A percentile compares a stretch with the other conserved stretches of the same genome.
Conservation (phyloP, 1,284 basidiomycete genomes). For the Nidula niveotomentosa region DNA sequence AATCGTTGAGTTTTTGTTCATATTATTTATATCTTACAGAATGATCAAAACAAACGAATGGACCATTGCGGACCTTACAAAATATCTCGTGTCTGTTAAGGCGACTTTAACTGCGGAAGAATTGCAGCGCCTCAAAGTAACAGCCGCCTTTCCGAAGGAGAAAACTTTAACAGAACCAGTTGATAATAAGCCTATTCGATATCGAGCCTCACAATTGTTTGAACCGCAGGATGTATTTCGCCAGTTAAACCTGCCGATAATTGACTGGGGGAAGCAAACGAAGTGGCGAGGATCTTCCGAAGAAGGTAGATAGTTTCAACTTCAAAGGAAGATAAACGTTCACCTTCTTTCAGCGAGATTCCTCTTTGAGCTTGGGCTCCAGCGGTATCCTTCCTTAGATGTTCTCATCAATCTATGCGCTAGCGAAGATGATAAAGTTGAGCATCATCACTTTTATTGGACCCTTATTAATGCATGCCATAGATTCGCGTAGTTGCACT, state of each 20-base stretch:
- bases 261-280: conserved; percentile 82
- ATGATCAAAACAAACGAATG: conserved; percentile 87
- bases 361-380: conserved; percentile 79
- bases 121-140: conserved; percentile 72
- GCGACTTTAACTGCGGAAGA: conserved; percentile 70
- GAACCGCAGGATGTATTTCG: conserved; percentile 82
- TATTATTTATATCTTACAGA: conserved; percentile 35
- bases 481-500: conserved; percentile 58
- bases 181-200: conserved; percentile 40
- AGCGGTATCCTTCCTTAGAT: conserved; percentile 69
- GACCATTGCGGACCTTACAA: conserved; percentile 78
- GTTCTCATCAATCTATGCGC: conserved; percentile 71
- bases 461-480: not conserved
- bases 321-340: not conserved
- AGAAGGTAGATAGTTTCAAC: conserved; percentile 58
- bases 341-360: conserved; percentile 66
- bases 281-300: conserved; percentile 83
- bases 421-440: conserved; percentile 36
- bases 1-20: not conserved
- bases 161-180: conserved; percentile 22
- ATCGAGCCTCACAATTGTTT: conserved; percentile 75
- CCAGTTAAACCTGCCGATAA: conserved; percentile 74
- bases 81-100: conserved; percentile 88
- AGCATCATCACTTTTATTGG: not conserved
- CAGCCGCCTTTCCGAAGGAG: conserved; percentile 81